These are phyloP conservation scores for Glycine latifolia DNA, from an alignment of 306 rosid genomes.

Conservation along the genomic window DNA sequence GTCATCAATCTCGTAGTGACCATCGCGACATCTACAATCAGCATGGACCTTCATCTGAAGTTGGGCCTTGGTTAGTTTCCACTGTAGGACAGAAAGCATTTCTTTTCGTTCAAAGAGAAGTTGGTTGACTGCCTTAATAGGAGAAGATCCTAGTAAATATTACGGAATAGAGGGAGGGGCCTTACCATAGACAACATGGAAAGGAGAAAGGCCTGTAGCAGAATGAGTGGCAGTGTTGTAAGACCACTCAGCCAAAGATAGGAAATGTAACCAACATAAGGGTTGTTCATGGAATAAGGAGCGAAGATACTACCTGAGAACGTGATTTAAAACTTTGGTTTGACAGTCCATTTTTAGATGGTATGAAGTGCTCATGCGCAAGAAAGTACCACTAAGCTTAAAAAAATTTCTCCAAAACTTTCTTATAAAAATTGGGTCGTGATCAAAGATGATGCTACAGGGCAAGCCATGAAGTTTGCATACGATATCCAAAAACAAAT, in stretches of 20 bases:
- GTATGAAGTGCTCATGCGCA: background rate
- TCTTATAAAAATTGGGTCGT: background rate
- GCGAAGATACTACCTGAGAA: no score
- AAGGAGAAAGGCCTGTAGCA: background rate
- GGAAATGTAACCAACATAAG: accelerated
- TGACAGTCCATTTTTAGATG: no score
- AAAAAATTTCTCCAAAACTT: background rate
- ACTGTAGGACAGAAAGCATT: no score
- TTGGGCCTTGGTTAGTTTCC: no score
- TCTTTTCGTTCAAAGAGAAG: no score
- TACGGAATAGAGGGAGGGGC: background rate
- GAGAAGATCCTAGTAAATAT: background rate
- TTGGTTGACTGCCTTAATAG: background rate
- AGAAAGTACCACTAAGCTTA: background rate
- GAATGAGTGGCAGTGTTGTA: background rate
- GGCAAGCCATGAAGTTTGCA: background rate
- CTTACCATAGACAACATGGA: background rate
- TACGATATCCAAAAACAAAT: no score
- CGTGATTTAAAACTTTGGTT: no score
- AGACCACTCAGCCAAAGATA: no score
- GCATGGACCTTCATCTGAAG: no score
- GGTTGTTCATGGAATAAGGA: accelerated
- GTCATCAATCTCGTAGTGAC: no score
- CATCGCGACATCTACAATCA: no score
- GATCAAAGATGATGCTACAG: no score